A percentile compares a stretch with the other conserved stretches of the same genome.
Evolutionary conservation across 345 rosid species (phyloP).

Genomic region (Alliaria petiolata): DNA sequence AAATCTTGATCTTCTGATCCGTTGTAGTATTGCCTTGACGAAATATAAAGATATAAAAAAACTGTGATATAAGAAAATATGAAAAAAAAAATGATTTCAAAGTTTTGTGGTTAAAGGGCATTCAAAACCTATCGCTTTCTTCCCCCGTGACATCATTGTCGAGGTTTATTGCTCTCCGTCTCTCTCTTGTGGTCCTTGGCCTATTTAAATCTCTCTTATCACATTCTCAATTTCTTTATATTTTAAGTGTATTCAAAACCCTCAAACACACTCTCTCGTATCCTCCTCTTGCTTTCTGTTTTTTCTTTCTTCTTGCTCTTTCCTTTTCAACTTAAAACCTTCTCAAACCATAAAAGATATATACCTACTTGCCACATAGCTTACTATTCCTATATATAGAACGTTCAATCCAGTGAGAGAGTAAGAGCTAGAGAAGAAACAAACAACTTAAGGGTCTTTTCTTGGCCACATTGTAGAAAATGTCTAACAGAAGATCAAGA

Average conservation of each 20-base stretch:
- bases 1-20: not conserved
- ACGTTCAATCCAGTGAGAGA: not conserved
- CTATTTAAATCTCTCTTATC: slow-evolving; percentile 66
- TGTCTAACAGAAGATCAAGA: slow-evolving; percentile 91
- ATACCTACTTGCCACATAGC: slow-evolving; percentile 22
- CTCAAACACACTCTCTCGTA: slow-evolving; percentile 3
- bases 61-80: not conserved
- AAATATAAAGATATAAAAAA: not conserved
- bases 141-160: slow-evolving; percentile 59
- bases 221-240: slow-evolving; percentile 42
- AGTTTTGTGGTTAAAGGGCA: slow-evolving; percentile 26
- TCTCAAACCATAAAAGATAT: slow-evolving; percentile 13
- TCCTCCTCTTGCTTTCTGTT: not conserved
- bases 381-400: not conserved
- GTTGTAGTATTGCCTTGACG: not conserved
- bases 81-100: not conserved
- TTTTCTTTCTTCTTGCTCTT: not conserved
- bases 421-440: not conserved
- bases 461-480: slow-evolving; percentile 26
- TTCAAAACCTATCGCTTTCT: slow-evolving; percentile 25
- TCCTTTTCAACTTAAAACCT: slow-evolving; percentile 4
- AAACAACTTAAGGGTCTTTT: not conserved
- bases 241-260: slow-evolving; percentile 16
- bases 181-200: slow-evolving; percentile 52
- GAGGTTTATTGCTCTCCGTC: slow-evolving; percentile 42